These are phyloP conservation scores for Brassica rapa DNA, from an alignment of 345 rosid species.

Conservation along the genomic window DNA sequence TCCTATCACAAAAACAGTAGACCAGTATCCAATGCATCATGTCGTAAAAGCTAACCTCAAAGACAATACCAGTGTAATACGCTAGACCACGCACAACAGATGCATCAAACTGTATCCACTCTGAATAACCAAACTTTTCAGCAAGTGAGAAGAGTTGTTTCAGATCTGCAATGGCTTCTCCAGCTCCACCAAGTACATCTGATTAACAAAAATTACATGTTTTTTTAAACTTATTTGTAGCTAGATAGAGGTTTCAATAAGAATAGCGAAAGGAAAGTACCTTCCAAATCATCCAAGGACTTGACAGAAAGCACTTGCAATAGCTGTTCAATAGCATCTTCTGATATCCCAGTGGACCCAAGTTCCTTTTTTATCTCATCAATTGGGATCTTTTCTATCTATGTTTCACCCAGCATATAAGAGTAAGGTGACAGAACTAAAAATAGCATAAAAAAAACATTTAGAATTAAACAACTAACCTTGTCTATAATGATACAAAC, in stretches of 20 bases:
- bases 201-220: slow-evolving; percentile 24
- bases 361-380: slow-evolving; percentile 79
- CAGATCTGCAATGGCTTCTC: slow-evolving; percentile 85
- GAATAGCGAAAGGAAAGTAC: slow-evolving; percentile 34
- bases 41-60: slow-evolving; percentile 67
- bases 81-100: slow-evolving; percentile 97
- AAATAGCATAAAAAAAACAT: background rate
- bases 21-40: background rate
- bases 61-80: slow-evolving; percentile 94
- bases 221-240: background rate
- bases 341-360: slow-evolving; percentile 63
- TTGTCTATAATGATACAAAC: slow-evolving; percentile 89
- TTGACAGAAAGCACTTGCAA: slow-evolving; percentile 75
- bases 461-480: slow-evolving; percentile 50
- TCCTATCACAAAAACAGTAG: background rate
- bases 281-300: slow-evolving; percentile 79
- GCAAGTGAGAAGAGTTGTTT: slow-evolving; percentile 79
- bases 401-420: slow-evolving; percentile 20
- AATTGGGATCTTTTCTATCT: slow-evolving; percentile 79
- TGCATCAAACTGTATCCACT: slow-evolving; percentile 97
- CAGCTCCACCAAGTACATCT: slow-evolving; percentile 77
- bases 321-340: slow-evolving; percentile 65
- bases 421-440: background rate
- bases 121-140: slow-evolving; percentile 85
- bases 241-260: slow-evolving; percentile 2